Evolutionary conservation across 2,329 filamentous ascomycete genomes (phyloP), one percentile per base, ranked within the genome.

Genomic region (Drechslerella dactyloides): DNA sequence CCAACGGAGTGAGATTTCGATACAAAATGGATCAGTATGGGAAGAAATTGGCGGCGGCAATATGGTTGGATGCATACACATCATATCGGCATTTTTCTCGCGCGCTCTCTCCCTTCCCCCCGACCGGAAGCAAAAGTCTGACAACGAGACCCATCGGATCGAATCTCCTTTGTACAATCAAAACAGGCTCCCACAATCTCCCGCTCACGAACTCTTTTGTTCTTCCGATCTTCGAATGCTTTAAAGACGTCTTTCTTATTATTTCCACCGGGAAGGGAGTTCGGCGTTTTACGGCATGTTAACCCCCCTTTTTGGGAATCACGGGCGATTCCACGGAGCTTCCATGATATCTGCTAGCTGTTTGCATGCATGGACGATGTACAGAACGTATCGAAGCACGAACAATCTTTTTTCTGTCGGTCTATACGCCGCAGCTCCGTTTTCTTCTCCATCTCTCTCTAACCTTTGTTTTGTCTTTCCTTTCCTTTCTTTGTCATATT

Each of bases 271-370:
- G 60, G 54, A 72, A 72, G 68, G 68, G 68, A 72, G 66, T 70
- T 70, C 59, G 66, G 66, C 64, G 66, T 70, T 17, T 64, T 62
- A 70, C 66, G 66, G 57, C 65, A 63, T 69, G 65, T 69, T 58
- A 58, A 46, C 65, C 56, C 21, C 8, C 17, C 10, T n/a, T 15
- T 7, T 15, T 44, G 10, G 17, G 40, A 44, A 44, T 44, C 40
- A 44, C 40, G 7, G 7, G 40, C 40, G n/a, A 15, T 37, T n/a
- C 35, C 35, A 37, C 7, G 35, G 35, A 37, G 15, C 17, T 44
- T 44, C 54, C 54, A 30, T 52, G 33, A 15, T 62, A 61, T 44
- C 57, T 58, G 19, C 37, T 50, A n/a, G n/a, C n/a, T n/a, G n/a
- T n/a, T n/a, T n/a, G 66, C 52, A 63, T 52, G 19, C 48, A 44